Evolutionary conservation across 768 basidiomycete genomes (phyloP), one percentile per base, ranked within the genome.

Genomic region (Naematelia aurantialba): DNA sequence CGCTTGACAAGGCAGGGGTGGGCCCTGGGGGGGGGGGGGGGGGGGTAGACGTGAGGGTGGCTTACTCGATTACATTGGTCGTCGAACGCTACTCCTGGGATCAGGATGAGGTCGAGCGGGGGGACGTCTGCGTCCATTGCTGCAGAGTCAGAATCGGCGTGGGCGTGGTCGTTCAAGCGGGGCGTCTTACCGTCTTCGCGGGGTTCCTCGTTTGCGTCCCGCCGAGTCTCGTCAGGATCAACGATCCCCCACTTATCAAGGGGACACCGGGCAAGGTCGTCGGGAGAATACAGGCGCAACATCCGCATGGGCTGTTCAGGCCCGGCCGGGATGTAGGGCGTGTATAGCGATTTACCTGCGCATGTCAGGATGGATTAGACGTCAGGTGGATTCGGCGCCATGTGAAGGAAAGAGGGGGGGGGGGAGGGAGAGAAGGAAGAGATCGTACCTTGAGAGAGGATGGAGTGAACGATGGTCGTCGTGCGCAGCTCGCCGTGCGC

Each of bases 11-110:
- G 26, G 19, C 53, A 46, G 26, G 11, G 22, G 21, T 10, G 39
- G 14, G 25, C 13, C 14, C 5, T 26, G 45, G 31, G 22, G 4
- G 4, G 42, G 1, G 25, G 45, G 1, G 12, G 22, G 52, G 25
- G 4, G 22, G 17, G 34, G 17, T 17, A 39, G 8, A 17, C 34
- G 34, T 17, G 10, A 34, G 24, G 8, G 34, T 3, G 5, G 47
- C 72, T 58, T 52, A 71, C 72, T n/a, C 72, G 49, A 47, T 71
- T 74, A 45, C 67, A 66, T 8, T 67, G 26, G 17, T 55, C 48
- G 49, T 74, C 72, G 39, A 74, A 74, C 13, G 72, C 72, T 5
- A 74, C 72, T 4, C 72, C 72, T 4, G 72, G 72, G 25, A 74
- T 17, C 14, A 74, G 62, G 14, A 71, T 69, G 8, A 74, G 52